A percentile compares a stretch with the other conserved stretches of the same genome.
These are phyloP conservation scores for Cryptococcus hybrid DNA, from an alignment of 1,284 basidiomycete genomes.

Conservation along the genomic window DNA sequence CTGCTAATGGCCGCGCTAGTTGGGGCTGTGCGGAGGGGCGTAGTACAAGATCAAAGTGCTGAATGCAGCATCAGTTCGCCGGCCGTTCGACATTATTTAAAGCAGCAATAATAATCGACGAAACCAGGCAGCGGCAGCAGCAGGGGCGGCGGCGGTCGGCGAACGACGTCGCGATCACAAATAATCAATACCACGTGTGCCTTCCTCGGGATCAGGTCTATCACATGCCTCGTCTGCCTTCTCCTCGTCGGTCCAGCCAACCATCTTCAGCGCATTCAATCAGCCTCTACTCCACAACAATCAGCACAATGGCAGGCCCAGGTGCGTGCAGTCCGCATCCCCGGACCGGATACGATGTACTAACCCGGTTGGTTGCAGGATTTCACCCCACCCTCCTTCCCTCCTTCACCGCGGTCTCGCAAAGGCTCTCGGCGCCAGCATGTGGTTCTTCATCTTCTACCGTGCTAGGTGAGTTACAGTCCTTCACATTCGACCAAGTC, in stretches of 20 bases:
- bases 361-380: slow-evolving; percentile 51
- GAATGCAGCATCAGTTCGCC: too few relatives aligned
- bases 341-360: too few relatives aligned
- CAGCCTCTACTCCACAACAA: slow-evolving; percentile 2
- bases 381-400: slow-evolving; percentile 79
- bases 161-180: not conserved
- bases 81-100: not conserved
- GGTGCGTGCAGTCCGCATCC: slow-evolving; percentile 14
- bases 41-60: too few relatives aligned
- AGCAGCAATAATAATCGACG: not conserved
- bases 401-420: slow-evolving; percentile 72
- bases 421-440: slow-evolving; percentile 81
- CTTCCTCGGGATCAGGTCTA: slow-evolving; percentile 1
- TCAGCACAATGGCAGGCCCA: slow-evolving; percentile 29
- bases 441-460: slow-evolving; percentile 99
- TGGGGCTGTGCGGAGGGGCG: too few relatives aligned
- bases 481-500: not conserved
- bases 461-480: slow-evolving; percentile 69
- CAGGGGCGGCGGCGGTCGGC: too few relatives aligned
- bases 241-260: not conserved
- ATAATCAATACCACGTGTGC: not conserved
- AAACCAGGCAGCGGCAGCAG: not conserved
- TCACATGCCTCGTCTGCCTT: not conserved
- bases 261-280: slow-evolving; percentile 2
- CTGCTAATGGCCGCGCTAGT: too few relatives aligned